Evolutionary conservation across 2,329 filamentous ascomycete species (phyloP).

Genomic region (Xylariaceae sp.): DNA sequence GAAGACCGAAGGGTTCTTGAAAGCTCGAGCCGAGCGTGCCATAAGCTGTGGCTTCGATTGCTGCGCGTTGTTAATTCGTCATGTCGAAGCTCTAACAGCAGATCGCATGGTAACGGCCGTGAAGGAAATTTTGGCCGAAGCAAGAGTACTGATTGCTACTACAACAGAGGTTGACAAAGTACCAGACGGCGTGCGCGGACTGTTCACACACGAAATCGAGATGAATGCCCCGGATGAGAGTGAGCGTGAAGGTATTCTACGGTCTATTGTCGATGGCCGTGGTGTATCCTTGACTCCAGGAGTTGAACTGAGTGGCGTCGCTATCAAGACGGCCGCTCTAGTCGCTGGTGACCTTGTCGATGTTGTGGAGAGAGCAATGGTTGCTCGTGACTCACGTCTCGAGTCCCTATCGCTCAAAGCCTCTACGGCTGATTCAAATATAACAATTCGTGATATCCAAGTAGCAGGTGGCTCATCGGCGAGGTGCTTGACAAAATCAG

Average conservation of each 20-base stretch:
- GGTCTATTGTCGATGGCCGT: constrained; percentile 71
- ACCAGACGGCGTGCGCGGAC: constrained; percentile 79
- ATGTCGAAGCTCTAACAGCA: constrained; percentile 86
- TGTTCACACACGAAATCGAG: constrained; percentile 95
- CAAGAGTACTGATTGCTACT: constrained; percentile 83
- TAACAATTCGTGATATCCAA: constrained; percentile 80
- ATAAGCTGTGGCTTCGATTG: constrained; percentile 82
- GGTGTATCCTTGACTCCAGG: constrained; percentile 76
- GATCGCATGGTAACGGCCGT: constrained; percentile 86
- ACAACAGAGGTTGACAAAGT: constrained; percentile 95
- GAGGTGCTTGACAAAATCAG: constrained; percentile 73
- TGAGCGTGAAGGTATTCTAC: constrained; percentile 84
- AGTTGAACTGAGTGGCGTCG: constrained; percentile 80
- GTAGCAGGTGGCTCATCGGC: constrained; percentile 80
- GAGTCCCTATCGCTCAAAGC: constrained; percentile 63
- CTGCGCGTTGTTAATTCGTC: constrained; percentile 81
- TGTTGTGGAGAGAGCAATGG: constrained; percentile 84
- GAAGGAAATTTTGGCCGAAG: constrained; percentile 76
- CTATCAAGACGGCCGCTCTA: constrained; percentile 90
- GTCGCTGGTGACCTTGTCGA: constrained; percentile 94
- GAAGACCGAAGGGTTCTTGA: constrained; percentile 88
- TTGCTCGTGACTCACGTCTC: constrained; percentile 73
- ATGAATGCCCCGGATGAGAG: constrained; percentile 90
- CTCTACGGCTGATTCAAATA: constrained; percentile 35
- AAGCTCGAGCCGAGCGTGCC: constrained; percentile 82